phyloP scores from a whole-genome alignment of 495 filamentous ascomycete species.

The Podospora pseudocomata region DNA sequence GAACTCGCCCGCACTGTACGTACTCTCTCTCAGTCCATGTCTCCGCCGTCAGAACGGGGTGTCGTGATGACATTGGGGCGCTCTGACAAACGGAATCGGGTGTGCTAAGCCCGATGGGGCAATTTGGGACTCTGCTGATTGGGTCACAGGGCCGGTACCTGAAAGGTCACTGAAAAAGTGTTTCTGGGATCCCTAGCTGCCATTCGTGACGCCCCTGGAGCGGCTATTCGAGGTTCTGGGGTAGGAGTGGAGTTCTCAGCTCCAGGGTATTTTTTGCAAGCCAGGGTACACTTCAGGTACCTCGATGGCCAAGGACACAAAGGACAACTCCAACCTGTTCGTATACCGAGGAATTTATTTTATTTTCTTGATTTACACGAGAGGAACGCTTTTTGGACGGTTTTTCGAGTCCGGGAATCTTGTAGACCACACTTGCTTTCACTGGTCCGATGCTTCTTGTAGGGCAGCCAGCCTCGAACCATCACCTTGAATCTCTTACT shows the following conservation, averaged over 20 bases:
- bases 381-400: not conserved
- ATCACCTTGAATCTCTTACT: too few relatives aligned
- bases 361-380: not conserved
- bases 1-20: not conserved
- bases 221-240: slow-evolving; percentile 37
- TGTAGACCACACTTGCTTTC: not conserved
- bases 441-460: not conserved
- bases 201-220: slow-evolving; percentile 22
- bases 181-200: slow-evolving; percentile 15
- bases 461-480: not conserved
- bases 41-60: slow-evolving; percentile 22
- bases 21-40: slow-evolving; percentile 17
- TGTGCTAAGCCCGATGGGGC: slow-evolving; percentile 29
- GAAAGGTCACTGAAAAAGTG: slow-evolving; percentile 18
- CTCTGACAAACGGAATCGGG: slow-evolving; percentile 27
- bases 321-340: not conserved
- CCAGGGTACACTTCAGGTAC: not conserved
- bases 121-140: slow-evolving; percentile 30
- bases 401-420: not conserved
- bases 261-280: not conserved
- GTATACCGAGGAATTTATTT: slow-evolving; percentile 5
- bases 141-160: slow-evolving; percentile 36
- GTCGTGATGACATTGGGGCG: slow-evolving; percentile 31
- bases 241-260: slow-evolving; percentile 1
- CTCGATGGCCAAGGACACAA: not conserved